A percentile compares a stretch with the other conserved stretches of the same genome.
These are phyloP conservation scores for Rosa lucieae DNA, from an alignment of 306 rosid genomes.

Conservation along the genomic window DNA sequence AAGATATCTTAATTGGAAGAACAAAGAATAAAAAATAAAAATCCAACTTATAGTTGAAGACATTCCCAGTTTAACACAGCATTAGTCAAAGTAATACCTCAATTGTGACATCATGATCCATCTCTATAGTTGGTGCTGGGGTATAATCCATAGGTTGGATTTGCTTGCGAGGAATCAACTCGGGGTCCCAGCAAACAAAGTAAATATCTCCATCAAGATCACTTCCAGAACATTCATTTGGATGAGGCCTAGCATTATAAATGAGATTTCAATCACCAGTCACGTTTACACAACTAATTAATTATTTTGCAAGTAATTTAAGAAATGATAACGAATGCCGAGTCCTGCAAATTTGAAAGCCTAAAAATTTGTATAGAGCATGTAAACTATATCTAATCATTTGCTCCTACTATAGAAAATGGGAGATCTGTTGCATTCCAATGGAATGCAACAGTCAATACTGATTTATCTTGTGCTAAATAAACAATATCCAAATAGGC, in stretches of 20 bases:
- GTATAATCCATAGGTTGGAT: slow-evolving; percentile 66
- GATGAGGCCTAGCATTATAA: slow-evolving; percentile 64
- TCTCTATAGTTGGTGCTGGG: slow-evolving; percentile 31
- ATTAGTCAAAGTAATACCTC: slow-evolving; percentile 46
- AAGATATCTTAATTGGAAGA: slow-evolving; percentile 2
- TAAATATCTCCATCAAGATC: slow-evolving; percentile 84
- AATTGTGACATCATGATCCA: slow-evolving; percentile 62
- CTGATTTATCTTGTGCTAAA: not conserved
- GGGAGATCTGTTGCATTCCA: not conserved
- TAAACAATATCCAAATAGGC: not conserved
- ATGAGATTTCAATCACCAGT: slow-evolving; percentile 20
- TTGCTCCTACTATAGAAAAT: not conserved
- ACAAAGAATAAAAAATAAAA: not conserved
- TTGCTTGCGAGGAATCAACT: slow-evolving; percentile 44
- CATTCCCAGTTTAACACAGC: too few relatives aligned
- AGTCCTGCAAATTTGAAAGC: not conserved
- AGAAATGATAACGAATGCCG: not conserved
- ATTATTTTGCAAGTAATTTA: not conserved
- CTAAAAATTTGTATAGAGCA: not conserved
- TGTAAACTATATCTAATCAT: not conserved
- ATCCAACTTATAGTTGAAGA: not conserved
- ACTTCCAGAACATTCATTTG: slow-evolving; percentile 90
- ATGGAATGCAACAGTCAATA: not conserved
- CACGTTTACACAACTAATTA: not conserved
- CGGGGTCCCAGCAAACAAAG: slow-evolving; percentile 74